Conservation (phyloP, 176 grass and related monocot genomes). For the Phyllostachys edulis region DNA sequence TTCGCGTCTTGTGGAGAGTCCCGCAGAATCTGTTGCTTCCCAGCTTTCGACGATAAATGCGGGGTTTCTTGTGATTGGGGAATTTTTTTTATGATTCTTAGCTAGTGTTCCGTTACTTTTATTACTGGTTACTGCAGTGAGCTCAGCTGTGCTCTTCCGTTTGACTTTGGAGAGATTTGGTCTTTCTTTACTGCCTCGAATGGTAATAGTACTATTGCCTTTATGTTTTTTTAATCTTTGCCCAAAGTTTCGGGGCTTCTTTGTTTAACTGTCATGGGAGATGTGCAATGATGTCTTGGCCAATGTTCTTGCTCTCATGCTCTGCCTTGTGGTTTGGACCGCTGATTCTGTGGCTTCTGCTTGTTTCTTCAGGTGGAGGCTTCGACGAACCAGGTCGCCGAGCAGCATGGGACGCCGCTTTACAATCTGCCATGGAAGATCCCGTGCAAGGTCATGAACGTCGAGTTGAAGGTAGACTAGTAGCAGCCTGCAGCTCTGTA, state of each 20-base stretch:
- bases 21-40: not conserved
- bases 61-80: not conserved
- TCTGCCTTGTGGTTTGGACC: not conserved
- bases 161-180: conserved; percentile 31
- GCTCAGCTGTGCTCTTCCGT: not conserved
- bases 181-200: conserved; percentile 47
- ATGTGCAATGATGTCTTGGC: conserved; percentile 34
- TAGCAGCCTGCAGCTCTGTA: not conserved
- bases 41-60: not conserved
- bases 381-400: conserved; percentile 69
- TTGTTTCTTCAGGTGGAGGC: conserved; percentile 73
- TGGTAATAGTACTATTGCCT: conserved; percentile 25
- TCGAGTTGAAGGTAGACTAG: conserved; percentile 67
- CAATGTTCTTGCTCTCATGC: conserved; percentile 19
- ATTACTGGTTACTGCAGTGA: conserved; percentile 10
- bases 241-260: not conserved
- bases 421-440: conserved; percentile 95
- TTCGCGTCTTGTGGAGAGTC: not conserved
- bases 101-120: not conserved
- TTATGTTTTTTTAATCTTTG: conserved; percentile 39
- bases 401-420: conserved; percentile 60
- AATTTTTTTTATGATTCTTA: not conserved
- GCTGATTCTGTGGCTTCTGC: conserved; percentile 13
- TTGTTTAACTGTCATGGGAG: conserved; percentile 13
- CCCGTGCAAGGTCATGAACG: conserved; percentile 74